Evolutionary conservation across 768 basidiomycete species (phyloP), one percentile per base, ranked within the genome.

Genomic region (Naganishia antarctica): DNA sequence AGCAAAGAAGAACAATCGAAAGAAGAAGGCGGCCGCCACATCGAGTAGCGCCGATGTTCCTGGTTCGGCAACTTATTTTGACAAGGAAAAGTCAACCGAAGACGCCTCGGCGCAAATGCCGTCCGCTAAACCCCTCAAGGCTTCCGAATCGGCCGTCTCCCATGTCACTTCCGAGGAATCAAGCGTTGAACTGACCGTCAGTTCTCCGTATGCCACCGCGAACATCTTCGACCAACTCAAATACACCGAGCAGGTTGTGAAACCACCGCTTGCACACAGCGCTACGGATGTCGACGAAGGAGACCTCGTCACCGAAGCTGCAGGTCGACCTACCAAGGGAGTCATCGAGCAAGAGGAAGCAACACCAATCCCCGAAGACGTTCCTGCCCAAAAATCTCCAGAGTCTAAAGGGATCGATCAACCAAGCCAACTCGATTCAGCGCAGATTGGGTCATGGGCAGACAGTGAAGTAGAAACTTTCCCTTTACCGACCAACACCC

Each of bases 141-240:
- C 53, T 25, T 57, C 53, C 9, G 18, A 8, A 5, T 37, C 53
- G 32, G 37, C 37, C 8, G 51, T 40, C 31, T 53, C 51, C 4
- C 32, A 53, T 9, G 34, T 12, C 5, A 21, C 23, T 1, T 41
- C 53, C 21, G 53, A 57, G 15, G 2, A 37, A 11, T 57, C 53
- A 8, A 25, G 9, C 9, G 9, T 18, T 13, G 53, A 57, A 16
- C 53, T 23, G 21, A 25, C 13, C 4, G 37, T 57, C 34, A 57
- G 11, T 15, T 23, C 15, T 13, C 18, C 37, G 11, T 57, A 23
- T 25, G 53, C 34, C 21, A 40, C 53, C 4, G 7, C 16, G 28
- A 57, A 57, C 23, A 57, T 57, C 53, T 57, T 57, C 18, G 53
- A 57, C 6, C 53, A 40, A 40, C 53, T 57, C 28, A 57, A 57